Conservation (phyloP, 2,329 filamentous ascomycete species). For the Fusarium proliferatum region DNA sequence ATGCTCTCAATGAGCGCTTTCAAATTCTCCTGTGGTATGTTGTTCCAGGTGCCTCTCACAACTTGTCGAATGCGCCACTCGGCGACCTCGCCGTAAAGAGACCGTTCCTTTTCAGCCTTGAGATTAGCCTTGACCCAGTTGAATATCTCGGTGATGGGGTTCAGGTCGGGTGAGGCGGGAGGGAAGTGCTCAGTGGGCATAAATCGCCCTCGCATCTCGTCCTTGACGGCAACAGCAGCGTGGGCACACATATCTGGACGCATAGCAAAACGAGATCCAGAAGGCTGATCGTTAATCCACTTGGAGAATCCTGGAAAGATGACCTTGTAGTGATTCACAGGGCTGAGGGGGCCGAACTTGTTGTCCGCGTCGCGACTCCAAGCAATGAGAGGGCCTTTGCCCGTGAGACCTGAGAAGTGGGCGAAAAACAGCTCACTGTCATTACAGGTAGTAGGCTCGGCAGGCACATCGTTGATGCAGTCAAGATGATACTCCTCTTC, state of each 20-base stretch:
- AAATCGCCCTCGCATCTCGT: not conserved
- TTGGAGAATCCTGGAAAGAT: not conserved
- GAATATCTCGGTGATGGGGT: slow-evolving; percentile 19
- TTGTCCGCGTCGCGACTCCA: not conserved
- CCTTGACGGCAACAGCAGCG: not conserved
- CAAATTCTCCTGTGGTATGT: not conserved
- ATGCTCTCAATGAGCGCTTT: slow-evolving; percentile 15
- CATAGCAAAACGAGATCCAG: slow-evolving; percentile 2
- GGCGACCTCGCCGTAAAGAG: not conserved
- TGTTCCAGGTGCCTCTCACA: slow-evolving; percentile 6
- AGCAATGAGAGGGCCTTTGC: slow-evolving; percentile 9
- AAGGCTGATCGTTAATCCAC: slow-evolving; percentile 9
- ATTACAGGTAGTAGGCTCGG: not conserved
- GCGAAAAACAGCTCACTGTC: slow-evolving; percentile 5
- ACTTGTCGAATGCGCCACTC: not conserved
- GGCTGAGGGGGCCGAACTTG: not conserved
- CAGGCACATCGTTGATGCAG: slow-evolving; percentile 11
- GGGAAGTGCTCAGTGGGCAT: slow-evolving; percentile 15
- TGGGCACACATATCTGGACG: not conserved
- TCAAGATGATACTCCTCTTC: slow-evolving; percentile 7
- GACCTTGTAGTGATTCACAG: not conserved
- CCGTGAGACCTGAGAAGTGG: slow-evolving; percentile 18
- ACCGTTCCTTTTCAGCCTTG: not conserved
- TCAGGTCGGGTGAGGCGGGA: slow-evolving; percentile 25
- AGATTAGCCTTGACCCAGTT: slow-evolving; percentile 3